Evolutionary conservation across 2,329 filamentous ascomycete species (phyloP).

Genomic region (Nigrospora sphaerica): DNA sequence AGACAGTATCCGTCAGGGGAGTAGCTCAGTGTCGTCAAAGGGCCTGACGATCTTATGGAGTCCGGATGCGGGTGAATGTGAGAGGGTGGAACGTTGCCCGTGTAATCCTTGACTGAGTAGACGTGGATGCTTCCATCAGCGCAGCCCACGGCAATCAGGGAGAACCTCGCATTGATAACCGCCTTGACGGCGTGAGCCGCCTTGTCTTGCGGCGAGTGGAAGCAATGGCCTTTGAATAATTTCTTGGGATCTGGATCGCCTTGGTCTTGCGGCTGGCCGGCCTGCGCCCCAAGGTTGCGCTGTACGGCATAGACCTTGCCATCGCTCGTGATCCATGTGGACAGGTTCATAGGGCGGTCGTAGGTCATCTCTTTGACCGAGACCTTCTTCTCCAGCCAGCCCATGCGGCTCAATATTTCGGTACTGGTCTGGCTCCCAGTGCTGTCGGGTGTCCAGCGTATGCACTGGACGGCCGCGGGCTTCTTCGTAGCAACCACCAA

Average conservation of each 20-base stretch:
- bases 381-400: conserved; percentile 73
- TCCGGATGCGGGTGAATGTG: conserved; percentile 68
- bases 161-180: conserved; percentile 91
- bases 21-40: conserved; percentile 69
- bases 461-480: conserved; percentile 92
- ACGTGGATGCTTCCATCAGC: conserved; percentile 72
- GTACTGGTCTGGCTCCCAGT: conserved; percentile 81
- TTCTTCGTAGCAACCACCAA: conserved; percentile 86
- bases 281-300: conserved; percentile 41
- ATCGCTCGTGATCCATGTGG: conserved; percentile 85
- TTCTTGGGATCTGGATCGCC: conserved; percentile 48
- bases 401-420: conserved; percentile 80
- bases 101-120: conserved; percentile 91
- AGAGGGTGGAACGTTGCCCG: conserved; percentile 83
- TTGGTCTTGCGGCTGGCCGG: conserved; percentile 23
- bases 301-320: conserved; percentile 90
- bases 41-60: conserved; percentile 60
- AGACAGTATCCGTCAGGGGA: conserved; percentile 95
- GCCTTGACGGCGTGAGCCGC: conserved; percentile 61
- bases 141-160: conserved; percentile 82
- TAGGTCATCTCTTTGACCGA: conserved; percentile 80
- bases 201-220: conserved; percentile 63
- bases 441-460: conserved; percentile 84
- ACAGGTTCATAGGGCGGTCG: conserved; percentile 92
- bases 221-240: conserved; percentile 85